Percentiles rank a stretch among this genome's conserved stretches.
phyloP scores from a whole-genome alignment of 2,329 filamentous ascomycete species.

The Pyrenochaeta sp. region DNA sequence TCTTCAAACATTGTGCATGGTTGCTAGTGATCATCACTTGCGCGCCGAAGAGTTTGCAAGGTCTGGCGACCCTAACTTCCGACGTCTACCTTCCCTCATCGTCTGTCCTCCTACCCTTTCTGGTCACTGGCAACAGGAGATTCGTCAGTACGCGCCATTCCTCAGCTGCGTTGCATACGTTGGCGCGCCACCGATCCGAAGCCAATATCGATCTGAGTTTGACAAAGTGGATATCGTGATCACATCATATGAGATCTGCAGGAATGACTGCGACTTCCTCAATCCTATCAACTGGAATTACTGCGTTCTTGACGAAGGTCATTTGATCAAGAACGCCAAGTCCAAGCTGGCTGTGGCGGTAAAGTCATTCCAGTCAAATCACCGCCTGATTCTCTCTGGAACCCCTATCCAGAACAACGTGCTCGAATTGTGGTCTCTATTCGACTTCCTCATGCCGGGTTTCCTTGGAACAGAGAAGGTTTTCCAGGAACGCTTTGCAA shows the following conservation, averaged over 20 bases:
- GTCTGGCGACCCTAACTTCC: slow-evolving; percentile 78
- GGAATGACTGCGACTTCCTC: slow-evolving; percentile 90
- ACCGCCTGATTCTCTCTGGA: slow-evolving; percentile 93
- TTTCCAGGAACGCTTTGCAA: slow-evolving; percentile 94
- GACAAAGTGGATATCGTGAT: slow-evolving; percentile 88
- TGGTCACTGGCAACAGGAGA: slow-evolving; percentile 98
- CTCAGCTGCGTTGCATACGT: slow-evolving; percentile 89
- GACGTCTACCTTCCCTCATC: slow-evolving; percentile 87
- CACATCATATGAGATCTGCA: slow-evolving; percentile 96
- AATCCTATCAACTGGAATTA: slow-evolving; percentile 93
- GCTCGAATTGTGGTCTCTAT: slow-evolving; percentile 94
- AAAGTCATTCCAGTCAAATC: slow-evolving; percentile 88
- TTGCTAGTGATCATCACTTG: slow-evolving; percentile 95
- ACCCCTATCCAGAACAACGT: slow-evolving; percentile 99
- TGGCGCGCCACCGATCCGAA: slow-evolving; percentile 82
- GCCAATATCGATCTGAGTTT: slow-evolving; percentile 72
- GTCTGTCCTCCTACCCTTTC: slow-evolving; percentile 96
- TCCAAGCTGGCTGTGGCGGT: slow-evolving; percentile 95
- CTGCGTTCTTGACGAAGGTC: slow-evolving; percentile 94
- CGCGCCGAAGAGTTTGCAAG: slow-evolving; percentile 88
- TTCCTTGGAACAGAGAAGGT: slow-evolving; percentile 96
- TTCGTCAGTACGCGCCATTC: slow-evolving; percentile 95
- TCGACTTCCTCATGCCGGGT: slow-evolving; percentile 98
- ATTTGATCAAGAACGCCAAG: slow-evolving; percentile 98
- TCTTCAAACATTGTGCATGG: slow-evolving; percentile 94